Evolutionary conservation across 768 basidiomycete genomes (phyloP).

Genomic region (Tephrocybe sp.): DNA sequence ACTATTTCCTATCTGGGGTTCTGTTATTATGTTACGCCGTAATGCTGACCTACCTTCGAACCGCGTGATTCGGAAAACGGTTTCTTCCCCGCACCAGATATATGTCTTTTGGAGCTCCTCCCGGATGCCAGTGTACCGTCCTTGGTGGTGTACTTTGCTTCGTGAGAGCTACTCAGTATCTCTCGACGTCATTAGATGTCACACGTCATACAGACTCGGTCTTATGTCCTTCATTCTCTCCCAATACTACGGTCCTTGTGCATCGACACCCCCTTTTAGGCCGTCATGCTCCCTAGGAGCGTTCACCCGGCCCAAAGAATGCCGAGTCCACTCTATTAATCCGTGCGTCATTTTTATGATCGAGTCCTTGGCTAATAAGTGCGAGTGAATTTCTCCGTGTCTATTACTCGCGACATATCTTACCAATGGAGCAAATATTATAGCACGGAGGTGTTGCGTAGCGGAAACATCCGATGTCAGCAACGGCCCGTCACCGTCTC

Average conservation of each 20-base stretch:
- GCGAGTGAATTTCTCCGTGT: too few species aligned
- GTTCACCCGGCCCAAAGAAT: neutral
- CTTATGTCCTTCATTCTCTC: neutral
- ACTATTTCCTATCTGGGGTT: neutral
- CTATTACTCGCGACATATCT: too few species aligned
- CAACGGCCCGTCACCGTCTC: neutral
- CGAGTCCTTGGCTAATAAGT: too few species aligned
- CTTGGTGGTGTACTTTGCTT: neutral
- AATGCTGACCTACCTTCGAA: neutral
- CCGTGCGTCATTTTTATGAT: too few species aligned
- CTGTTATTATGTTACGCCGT: neutral
- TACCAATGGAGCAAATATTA: neutral
- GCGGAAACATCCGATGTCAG: neutral
- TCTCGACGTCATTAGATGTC: conserved; percentile 3
- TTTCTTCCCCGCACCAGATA: neutral
- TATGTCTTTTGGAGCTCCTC: neutral
- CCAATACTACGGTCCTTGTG: neutral
- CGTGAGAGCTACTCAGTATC: neutral
- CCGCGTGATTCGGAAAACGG: neutral
- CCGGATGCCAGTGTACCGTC: neutral
- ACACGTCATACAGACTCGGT: conserved; percentile 3
- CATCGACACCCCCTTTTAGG: conserved; percentile 4
- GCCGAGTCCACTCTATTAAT: neutral
- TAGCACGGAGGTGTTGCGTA: neutral
- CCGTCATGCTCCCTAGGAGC: neutral